Percentiles rank a stretch among this genome's conserved stretches.
phyloP scores from a whole-genome alignment of 1,139 yeast genomes.

The Hanseniaspora uvarum region DNA sequence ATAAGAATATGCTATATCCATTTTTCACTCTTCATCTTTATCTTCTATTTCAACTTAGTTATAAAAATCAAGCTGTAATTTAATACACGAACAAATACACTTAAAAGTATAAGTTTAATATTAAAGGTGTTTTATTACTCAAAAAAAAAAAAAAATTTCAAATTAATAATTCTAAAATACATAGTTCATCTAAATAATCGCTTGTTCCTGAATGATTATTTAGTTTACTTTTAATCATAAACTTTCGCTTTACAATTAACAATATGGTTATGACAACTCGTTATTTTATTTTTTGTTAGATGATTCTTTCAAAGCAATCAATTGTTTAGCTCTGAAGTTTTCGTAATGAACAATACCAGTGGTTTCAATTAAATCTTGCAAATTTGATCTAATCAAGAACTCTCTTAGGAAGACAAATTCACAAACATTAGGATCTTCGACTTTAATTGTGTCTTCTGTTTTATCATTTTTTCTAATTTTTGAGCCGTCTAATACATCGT shows the following conservation, averaged over 20 bases:
- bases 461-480: slow-evolving; percentile 65
- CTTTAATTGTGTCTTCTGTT: slow-evolving; percentile 76
- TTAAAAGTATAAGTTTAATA: too few species aligned
- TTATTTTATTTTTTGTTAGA: slow-evolving; percentile 19
- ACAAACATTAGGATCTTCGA: slow-evolving; percentile 89
- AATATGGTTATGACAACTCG: too few species aligned
- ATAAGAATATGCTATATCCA: too few species aligned
- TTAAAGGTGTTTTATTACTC: too few species aligned
- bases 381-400: slow-evolving; percentile 86
- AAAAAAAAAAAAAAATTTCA: too few species aligned
- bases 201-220: neutral
- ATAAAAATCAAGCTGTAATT: too few species aligned
- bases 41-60: too few species aligned
- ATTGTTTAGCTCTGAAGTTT: slow-evolving; percentile 83
- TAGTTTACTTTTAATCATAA: neutral
- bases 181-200: neutral
- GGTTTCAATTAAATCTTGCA: slow-evolving; percentile 91
- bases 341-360: slow-evolving; percentile 86
- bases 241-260: too few species aligned
- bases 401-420: slow-evolving; percentile 90
- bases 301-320: slow-evolving; percentile 86
- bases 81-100: too few species aligned
- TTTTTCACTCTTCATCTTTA: too few species aligned
- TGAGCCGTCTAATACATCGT: slow-evolving; percentile 31
- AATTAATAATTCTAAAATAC: neutral